Base-by-base conservation (phyloP, 139 green algal genomes). In the Chlamydomonas sp. region DNA sequence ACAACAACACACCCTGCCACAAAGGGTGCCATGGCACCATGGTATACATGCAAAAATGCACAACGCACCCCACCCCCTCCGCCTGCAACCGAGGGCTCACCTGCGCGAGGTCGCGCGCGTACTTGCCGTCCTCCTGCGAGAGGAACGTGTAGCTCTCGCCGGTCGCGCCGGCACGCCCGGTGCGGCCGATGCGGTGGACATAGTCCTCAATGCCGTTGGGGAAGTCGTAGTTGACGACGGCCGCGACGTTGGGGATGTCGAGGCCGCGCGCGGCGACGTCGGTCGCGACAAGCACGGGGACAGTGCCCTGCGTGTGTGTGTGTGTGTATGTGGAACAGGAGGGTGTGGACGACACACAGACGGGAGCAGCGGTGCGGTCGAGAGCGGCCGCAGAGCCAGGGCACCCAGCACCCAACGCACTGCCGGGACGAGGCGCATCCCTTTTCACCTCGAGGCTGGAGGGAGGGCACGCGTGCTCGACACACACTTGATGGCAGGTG, bases 191-290 rank as follows among this genome's bases (percentile, higher is more conserved):
- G 71, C 90, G 83, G 58, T 95, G 89, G 5, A 96, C 82, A 69
- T 96, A 95, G 78, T 95, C 89, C 80, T 95, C 88, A 20, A 86
- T 73, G 48, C 85, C 83, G 6, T 80, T 85, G 37, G 87, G 88
- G 61, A 95, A 87, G 71, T 95, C 87, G 47, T 90, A 96, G 81
- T 97, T 97, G 70, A 97, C 59, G 4, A 97, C 91, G 1, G 76
- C 74, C 3, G 39, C 73, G 5, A 96, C 89, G 70, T 96, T 84
- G 54, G 85, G 86, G n/a, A 97, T 80, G 70, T 97, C 90, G 47
- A 99, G 85, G 1, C 95, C 95, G 39, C 94, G 88, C 0, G 94
- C 93, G 1, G 94, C 94, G n/a, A 99, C 94, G 73, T 99, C 94
- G 2, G 94, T 98, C 38, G 94, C 94, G 10, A 97, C 86, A 65